Evolutionary conservation across 345 rosid species (phyloP), one percentile per base, ranked within the genome.

Genomic region (Hypericum androsaemum): DNA sequence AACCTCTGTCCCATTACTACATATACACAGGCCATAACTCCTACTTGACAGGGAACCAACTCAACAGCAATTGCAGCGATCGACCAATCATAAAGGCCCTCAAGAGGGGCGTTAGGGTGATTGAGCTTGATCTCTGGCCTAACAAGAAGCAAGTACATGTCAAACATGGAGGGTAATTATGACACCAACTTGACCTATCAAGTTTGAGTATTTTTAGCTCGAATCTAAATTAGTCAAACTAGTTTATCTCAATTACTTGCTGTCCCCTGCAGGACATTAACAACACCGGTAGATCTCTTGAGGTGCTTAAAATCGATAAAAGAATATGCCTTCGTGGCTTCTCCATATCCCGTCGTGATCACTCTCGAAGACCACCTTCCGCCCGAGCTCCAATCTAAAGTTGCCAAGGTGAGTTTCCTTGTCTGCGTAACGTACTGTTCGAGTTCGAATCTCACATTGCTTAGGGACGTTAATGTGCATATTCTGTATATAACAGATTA

Each of bases 61-160:
- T 89, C 7, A 75, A 71, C 54, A 89, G 95, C 35, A 39, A 64
- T 10, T 71, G 95, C 70, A 80, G 88, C 59, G 58, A 36, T 0
- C 71, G 64, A 37, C 94, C 97, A 1, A 89, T 89, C 32, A 68
- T 49, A 39, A 62, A 61, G 43, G 86, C 97, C 66, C 63, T 89
- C 13, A 12, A 15, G 44, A 64, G 39, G 46, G 86, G 94, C 39
- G 94, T 89, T 6, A 74, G 94, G 67, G 90, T 81, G 1, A 86
- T 89, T 50, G 97, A 89, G 68, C 69, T 89, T 56, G 97, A 89
- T 74, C 64, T 89, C 50, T 83, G 97, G 97, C 88, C 95, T 48
- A 61, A 68, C 2, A 70, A 70, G 39, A 66, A 74, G 7, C 58
- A 70, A 59, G 80, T 78, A 0, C 59, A 86, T 65, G 94, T 86